Evolutionary conservation across 441 rosid species (phyloP), one percentile per base, ranked within the genome.

Genomic region (Erodium texanum): DNA sequence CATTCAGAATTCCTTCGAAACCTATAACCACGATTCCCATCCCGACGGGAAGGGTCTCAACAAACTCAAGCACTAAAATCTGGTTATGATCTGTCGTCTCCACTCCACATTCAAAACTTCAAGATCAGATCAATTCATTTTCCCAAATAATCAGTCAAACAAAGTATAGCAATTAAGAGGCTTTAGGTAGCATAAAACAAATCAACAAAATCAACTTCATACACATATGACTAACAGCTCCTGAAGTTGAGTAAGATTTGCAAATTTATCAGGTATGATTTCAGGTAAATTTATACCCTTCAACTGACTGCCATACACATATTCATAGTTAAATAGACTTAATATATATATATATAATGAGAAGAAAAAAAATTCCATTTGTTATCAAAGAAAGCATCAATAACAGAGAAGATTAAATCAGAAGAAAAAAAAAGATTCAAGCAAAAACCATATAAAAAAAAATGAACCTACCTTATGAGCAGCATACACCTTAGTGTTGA

Each of bases 41-140:
- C 20, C 92, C 96, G 41, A 74, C 66, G 0, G 92, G 92, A 68
- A 94, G 89, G 14, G 22, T 64, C 70, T 80, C 87, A 29, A 73
- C 61, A 71, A 91, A 94, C 72, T 89, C 96, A 72, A 94, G 71
- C 65, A 89, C 88, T 72, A 94, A 45, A 70, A 91, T 82, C 85
- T 89, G 89, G 75, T 94, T 96, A 12, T 70, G 87, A 71, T 87
- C 87, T 24, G 84, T 69, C 62, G 83, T 54, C 0, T 81, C 79
- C 59, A 81, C n/a, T n/a, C n/a, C n/a, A n/a, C 76, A 73, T 77
- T 87, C 2, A 74, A 76, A 18, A 93, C 84, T 78, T 82, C 67
- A 4, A 84, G 68, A 73, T 82, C 98, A 87, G 82, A 66, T 69
- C 45, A 59, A 43, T 10, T 5, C 38, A 34, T 34, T 34, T 7